phyloP scores from a whole-genome alignment of 2,329 filamentous ascomycete species.

The Epichloe festucae region DNA sequence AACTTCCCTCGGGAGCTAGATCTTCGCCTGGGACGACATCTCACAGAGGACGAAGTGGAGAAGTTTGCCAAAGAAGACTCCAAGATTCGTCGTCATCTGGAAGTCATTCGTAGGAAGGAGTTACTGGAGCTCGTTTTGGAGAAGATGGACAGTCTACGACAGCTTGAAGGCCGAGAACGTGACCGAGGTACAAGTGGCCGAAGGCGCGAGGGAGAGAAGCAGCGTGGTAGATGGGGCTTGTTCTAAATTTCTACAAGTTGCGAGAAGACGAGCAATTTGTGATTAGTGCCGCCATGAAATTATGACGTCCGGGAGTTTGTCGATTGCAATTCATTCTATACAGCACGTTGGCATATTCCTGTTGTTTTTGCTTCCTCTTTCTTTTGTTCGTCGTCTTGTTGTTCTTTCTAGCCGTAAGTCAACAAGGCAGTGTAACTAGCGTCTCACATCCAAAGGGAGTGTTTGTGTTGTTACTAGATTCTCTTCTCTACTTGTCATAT shows the following conservation, averaged over 20 bases:
- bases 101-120: constrained; percentile 85
- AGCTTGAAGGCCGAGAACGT: constrained; percentile 65
- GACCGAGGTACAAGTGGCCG: constrained; percentile 23
- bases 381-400: neutral
- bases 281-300: neutral
- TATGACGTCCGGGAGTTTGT: neutral
- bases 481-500: neutral
- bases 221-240: constrained; percentile 35
- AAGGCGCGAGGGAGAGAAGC: constrained; percentile 21
- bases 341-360: neutral
- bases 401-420: neutral
- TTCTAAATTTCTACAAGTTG: constrained; percentile 23
- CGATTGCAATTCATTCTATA: neutral
- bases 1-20: constrained; percentile 93
- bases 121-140: constrained; percentile 82
- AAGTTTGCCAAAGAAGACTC: constrained; percentile 87
- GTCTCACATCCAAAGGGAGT: too few species aligned
- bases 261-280: neutral
- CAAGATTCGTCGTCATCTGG: constrained; percentile 76
- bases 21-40: constrained; percentile 65
- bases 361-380: neutral
- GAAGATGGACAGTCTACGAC: constrained; percentile 86
- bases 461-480: neutral
- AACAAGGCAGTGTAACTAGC: too few species aligned
- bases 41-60: constrained; percentile 71